phyloP scores from a whole-genome alignment of 1,139 yeast genomes.

The Yamadazyma dendronema region DNA sequence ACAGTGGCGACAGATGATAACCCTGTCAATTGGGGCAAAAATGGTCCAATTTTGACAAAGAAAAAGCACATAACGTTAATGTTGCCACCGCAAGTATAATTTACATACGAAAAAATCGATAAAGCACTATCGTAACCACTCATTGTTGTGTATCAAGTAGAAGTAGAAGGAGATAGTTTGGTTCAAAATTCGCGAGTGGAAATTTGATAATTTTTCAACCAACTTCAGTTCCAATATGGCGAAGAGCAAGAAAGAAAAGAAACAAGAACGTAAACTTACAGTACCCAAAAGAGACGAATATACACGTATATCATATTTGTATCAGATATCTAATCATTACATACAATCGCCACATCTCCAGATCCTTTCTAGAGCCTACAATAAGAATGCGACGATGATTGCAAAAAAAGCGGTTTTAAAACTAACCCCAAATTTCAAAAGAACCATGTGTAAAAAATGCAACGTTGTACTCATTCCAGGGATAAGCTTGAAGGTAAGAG shows the following conservation, averaged over 20 bases:
- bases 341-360: slow-evolving; percentile 21
- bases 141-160: slow-evolving; percentile 34
- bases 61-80: neutral
- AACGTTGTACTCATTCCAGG: slow-evolving; percentile 49
- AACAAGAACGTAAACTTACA: slow-evolving; percentile 28
- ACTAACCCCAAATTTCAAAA: slow-evolving; percentile 58
- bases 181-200: neutral
- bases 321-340: slow-evolving; percentile 46
- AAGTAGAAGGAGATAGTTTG: neutral
- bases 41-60: neutral
- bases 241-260: slow-evolving; percentile 6
- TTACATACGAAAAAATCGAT: slow-evolving; percentile 93
- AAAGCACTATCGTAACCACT: slow-evolving; percentile 99
- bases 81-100: neutral
- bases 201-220: no score
- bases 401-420: slow-evolving; percentile 64
- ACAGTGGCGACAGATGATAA: slow-evolving; percentile 3
- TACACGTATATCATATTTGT: slow-evolving; percentile 55
- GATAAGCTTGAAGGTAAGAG: slow-evolving; percentile 28
- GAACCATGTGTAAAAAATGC: slow-evolving; percentile 63
- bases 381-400: slow-evolving; percentile 46
- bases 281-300: slow-evolving; percentile 60
- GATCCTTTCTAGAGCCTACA: slow-evolving; percentile 48
- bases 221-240: neutral
- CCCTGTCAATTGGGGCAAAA: neutral